These are phyloP conservation scores for Russula lepida DNA, from an alignment of 768 basidiomycete genomes.

Conservation along the genomic window DNA sequence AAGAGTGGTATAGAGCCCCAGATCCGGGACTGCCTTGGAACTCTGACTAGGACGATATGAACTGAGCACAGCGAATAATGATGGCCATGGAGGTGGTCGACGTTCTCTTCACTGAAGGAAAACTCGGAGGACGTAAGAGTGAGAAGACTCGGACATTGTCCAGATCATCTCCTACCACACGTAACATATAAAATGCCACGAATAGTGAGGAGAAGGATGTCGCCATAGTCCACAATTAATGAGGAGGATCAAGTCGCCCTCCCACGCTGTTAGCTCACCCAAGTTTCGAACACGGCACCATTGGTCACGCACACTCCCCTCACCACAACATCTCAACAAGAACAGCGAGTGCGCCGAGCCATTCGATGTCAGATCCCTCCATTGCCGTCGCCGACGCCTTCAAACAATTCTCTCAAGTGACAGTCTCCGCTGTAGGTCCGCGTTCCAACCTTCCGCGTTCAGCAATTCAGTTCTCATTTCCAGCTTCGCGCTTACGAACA, in stretches of 20 bases:
- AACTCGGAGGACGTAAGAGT: too few species aligned
- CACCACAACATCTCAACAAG: not conserved
- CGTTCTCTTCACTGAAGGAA: too few species aligned
- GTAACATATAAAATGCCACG: too few species aligned
- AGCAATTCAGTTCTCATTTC: not conserved
- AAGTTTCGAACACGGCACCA: too few species aligned
- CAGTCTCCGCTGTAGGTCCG: slow-evolving; percentile 31
- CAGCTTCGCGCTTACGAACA: slow-evolving; percentile 19
- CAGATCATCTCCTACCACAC: too few species aligned
- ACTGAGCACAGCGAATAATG: too few species aligned
- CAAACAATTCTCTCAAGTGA: slow-evolving; percentile 33
- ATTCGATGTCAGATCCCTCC: slow-evolving; percentile 24
- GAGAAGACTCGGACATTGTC: too few species aligned
- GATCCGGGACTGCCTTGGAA: too few species aligned
- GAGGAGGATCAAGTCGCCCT: not conserved
- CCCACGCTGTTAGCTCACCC: not conserved
- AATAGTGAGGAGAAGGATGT: not conserved
- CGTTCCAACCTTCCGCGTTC: not conserved
- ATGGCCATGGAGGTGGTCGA: too few species aligned
- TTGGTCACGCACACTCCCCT: not conserved
- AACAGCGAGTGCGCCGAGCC: not conserved
- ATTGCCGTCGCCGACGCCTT: slow-evolving; percentile 36
- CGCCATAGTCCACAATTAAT: not conserved
- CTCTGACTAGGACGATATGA: too few species aligned
- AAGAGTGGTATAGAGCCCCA: not conserved